A percentile compares a stretch with the other conserved stretches of the same genome.
Conservation (phyloP, 805 yeast species). For the Yarrowia sp. region DNA sequence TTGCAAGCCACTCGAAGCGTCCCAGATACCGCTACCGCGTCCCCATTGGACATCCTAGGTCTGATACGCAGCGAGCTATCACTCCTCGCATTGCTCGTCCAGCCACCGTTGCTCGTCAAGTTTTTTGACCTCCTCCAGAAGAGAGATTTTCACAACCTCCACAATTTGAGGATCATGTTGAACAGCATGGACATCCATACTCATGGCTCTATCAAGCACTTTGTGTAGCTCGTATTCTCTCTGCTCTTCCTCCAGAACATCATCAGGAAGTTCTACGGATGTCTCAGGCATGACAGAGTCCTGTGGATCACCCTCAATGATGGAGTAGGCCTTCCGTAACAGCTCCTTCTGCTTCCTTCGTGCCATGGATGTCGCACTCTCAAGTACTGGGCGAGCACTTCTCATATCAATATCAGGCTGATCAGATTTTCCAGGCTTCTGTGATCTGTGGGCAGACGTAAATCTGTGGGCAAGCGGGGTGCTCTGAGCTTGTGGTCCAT, state of each 20-base stretch:
- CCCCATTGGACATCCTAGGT: not conserved
- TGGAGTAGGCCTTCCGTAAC: not conserved
- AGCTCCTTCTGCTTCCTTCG: constrained; percentile 18
- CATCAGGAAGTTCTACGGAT: constrained; percentile 10
- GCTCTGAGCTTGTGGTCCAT: not conserved
- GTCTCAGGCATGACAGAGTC: constrained; percentile 16
- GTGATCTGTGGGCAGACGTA: constrained; percentile 2
- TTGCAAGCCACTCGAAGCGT: not conserved
- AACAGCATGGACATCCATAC: constrained; percentile 2
- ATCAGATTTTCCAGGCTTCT: not conserved
- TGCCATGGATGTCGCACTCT: constrained; percentile 6
- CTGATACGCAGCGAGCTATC: not conserved
- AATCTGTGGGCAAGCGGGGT: constrained; percentile 12
- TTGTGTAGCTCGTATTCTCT: constrained; percentile 15
- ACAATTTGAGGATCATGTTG: constrained; percentile 5
- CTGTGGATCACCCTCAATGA: constrained; percentile 20
- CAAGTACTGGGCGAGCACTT: not conserved
- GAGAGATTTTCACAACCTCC: constrained; percentile 3
- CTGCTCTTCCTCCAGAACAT: constrained; percentile 17
- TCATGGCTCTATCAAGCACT: constrained; percentile 15
- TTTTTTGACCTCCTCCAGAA: constrained; percentile 13
- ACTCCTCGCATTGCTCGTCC: constrained; percentile 16
- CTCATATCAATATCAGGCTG: constrained; percentile 5
- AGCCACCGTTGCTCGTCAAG: constrained; percentile 8
- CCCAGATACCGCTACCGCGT: not conserved